Evolutionary conservation across 1,284 basidiomycete genomes (phyloP), one percentile per base, ranked within the genome.

Genomic region (Cryptococcus neoformans): DNA sequence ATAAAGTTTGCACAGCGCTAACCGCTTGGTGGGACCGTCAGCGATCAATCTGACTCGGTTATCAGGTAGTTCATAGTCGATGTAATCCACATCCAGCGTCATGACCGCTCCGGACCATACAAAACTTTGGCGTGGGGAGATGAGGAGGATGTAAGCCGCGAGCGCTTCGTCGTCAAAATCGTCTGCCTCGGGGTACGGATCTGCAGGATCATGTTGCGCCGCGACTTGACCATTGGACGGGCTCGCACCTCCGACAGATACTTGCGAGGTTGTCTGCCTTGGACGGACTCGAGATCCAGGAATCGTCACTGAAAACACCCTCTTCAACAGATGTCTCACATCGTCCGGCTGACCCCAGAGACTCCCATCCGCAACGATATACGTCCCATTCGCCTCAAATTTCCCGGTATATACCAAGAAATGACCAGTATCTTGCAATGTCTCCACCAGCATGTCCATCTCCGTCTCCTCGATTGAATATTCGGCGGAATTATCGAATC

Each of bases 401-500:
- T 83, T 83, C 62, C 89, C 85, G 1, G 94, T 97, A 76, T 96
- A 96, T 41, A 99, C 90, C 57, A 99, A 85, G 77, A 96, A 90
- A 74, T 99, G 95, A 65, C 91, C 92, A 4, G 92, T 87, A 46
- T 88, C 85, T 41, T 92, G 86, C 14, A 99, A 82, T 10, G 83
- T 83, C 17, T 87, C 81, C 60, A 99, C 88, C 74, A 99, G 89
- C 3, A 82, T 79, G 57, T 90, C 88, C 51, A 97, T 81, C 51
- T 88, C 84, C n/a, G 87, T 81, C 51, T 86, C 83, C 58, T 92
- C 89, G 37, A 99, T 82, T 51, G 83, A 84, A 73, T 97, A 99
- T 77, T 99, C 96, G 1, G 94, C 90, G 1, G 94, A 92, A 75
- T 98, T 98, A 70, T 90, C 90, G 78, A 97, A 95, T 44, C 91